Base-by-base conservation (phyloP, 1,284 basidiomycete species). In the Thecaphora frezii region DNA sequence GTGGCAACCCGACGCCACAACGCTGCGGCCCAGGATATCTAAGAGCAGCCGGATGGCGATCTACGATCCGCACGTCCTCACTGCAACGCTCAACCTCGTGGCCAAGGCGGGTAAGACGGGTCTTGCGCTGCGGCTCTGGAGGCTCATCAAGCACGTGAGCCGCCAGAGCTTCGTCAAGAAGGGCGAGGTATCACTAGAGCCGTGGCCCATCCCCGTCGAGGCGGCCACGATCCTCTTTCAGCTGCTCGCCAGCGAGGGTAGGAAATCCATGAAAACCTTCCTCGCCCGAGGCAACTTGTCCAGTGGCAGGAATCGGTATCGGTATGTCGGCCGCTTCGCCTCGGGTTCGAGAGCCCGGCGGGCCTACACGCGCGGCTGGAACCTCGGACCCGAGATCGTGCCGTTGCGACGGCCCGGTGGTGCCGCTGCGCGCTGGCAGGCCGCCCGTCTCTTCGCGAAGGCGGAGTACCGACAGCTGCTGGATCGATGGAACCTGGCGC, bases 161-260 rank as follows among this genome's bases (percentile, higher is more conserved):
- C 24, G 58, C 21, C 55, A 66, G 33, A 69, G 66, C 43, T 46
- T 48, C 24, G 52, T 46, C 2, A 21, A 44, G 5, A 4, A 28
- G 22, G 44, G 46, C 37, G 52, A 62, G 24, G 63, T 58, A 5
- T 48, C 64, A 14, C 30, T 21, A 28, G 37, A 23, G 22, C 54
- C 54, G 0, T 68, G 66, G 66, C 52, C 51, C 44, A 38, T 72
- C 19, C 58, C 66, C 3, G 39, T 60, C 2, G 48, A 60, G 30
- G 54, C 69, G 7, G 69, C 60, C 13, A 72, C 69, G 21, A 44
- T 69, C 23, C 22, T 69, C n/a, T 65, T 72, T 58, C 58, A 61
- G 39, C 39, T 62, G 5, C 46, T 72, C 7, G 63, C 61, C 12
- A 41, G 23, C n/a, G 65, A 67, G 36, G 60, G 60, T 19, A 38